These are phyloP conservation scores for Lactarius pseudohatsudake DNA, from an alignment of 768 basidiomycete genomes.

Conservation along the genomic window DNA sequence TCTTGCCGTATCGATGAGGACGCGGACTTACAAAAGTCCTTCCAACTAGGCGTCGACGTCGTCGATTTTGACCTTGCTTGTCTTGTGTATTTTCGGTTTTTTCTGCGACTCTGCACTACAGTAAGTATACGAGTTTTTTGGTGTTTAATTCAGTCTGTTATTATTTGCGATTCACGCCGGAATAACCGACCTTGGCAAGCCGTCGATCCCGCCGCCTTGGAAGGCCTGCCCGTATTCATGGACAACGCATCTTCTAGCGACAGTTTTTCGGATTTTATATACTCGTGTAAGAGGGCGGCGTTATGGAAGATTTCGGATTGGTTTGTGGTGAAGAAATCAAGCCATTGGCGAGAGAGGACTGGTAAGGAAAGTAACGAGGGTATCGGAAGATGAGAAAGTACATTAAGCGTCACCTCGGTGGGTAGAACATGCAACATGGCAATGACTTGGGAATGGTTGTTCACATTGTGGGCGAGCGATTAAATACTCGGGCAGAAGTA, in stretches of 20 bases:
- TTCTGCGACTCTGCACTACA: too few species aligned
- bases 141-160: too few species aligned
- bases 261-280: slow-evolving; percentile 36
- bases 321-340: slow-evolving; percentile 46
- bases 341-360: slow-evolving; percentile 19
- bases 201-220: neutral
- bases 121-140: too few species aligned
- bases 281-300: slow-evolving; percentile 40
- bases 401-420: slow-evolving; percentile 51
- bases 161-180: too few species aligned
- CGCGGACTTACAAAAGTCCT: slow-evolving; percentile 1
- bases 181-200: too few species aligned
- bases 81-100: too few species aligned
- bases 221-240: slow-evolving; percentile 33
- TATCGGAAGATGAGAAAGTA: slow-evolving; percentile 51
- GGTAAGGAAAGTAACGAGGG: slow-evolving; percentile 40
- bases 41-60: neutral
- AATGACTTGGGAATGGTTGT: neutral
- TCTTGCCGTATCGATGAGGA: neutral
- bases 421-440: slow-evolving; percentile 47
- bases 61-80: too few species aligned
- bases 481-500: neutral
- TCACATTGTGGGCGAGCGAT: neutral
- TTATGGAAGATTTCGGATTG: slow-evolving; percentile 53
- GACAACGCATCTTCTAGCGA: slow-evolving; percentile 36